phyloP scores from a whole-genome alignment of 768 basidiomycete species.

The Amyloporia xantha region DNA sequence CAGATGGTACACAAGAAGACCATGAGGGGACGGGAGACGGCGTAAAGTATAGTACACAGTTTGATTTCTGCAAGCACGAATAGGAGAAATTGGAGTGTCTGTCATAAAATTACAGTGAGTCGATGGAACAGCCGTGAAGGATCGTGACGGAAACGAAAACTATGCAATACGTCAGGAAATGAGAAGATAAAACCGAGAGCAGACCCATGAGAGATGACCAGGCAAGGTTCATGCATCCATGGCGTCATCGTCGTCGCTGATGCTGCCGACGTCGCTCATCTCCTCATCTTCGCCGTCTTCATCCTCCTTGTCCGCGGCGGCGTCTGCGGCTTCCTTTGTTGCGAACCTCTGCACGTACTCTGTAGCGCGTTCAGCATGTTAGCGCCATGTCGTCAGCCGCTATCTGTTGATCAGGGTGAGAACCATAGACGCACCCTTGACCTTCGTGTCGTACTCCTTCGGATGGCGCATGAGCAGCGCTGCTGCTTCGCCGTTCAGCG shows the following conservation, averaged over 20 bases:
- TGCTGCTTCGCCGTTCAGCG: conserved; percentile 96
- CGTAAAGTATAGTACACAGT: too few species aligned
- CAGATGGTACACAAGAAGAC: too few species aligned
- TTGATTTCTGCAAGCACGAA: too few species aligned
- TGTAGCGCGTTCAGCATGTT: conserved; percentile 23
- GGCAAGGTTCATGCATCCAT: conserved; percentile 14
- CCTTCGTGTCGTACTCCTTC: conserved; percentile 90
- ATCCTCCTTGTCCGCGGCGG: conserved; percentile 52
- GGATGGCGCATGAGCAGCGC: conserved; percentile 96
- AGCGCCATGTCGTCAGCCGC: not conserved
- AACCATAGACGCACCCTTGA: conserved; percentile 65
- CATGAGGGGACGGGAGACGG: too few species aligned
- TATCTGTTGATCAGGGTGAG: not conserved
- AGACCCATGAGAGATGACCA: too few species aligned
- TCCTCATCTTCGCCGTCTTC: conserved; percentile 72
- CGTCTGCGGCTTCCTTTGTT: conserved; percentile 84
- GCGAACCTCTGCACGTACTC: conserved; percentile 97
- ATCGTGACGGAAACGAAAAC: too few species aligned
- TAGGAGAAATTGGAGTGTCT: too few species aligned
- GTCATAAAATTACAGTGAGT: too few species aligned
- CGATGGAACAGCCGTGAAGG: too few species aligned
- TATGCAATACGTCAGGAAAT: too few species aligned
- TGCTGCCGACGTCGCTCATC: conserved; percentile 84
- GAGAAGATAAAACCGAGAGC: too few species aligned
- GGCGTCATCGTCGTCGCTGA: conserved; percentile 62